Conservation (phyloP, 305 asterid species). For the Lippia alba region DNA sequence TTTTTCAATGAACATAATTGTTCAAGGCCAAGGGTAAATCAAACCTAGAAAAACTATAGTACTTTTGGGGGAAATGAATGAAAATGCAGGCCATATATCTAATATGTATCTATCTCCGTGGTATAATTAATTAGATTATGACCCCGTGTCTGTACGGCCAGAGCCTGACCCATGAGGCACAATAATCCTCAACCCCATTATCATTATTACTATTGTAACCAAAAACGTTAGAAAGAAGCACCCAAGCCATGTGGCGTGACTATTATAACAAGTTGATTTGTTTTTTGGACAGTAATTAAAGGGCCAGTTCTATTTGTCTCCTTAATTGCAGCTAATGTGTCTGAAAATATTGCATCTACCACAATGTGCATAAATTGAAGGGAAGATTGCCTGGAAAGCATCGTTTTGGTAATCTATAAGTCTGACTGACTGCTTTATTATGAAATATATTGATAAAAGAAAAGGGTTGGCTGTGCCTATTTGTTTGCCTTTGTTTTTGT, state of each 20-base stretch:
- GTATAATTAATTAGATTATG: constrained; percentile 4
- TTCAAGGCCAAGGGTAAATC: constrained; percentile 4
- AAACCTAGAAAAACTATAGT: neutral
- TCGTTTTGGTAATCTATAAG: constrained; percentile 16
- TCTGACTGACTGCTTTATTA: neutral
- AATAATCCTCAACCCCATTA: constrained; percentile 12
- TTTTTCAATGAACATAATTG: no score
- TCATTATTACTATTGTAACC: neutral
- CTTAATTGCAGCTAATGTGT: constrained; percentile 43
- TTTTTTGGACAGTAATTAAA: constrained; percentile 22
- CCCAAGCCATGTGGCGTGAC: constrained; percentile 37
- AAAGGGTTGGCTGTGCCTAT: neutral
- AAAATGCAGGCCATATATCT: neutral
- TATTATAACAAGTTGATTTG: constrained; percentile 27
- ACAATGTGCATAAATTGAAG: no score
- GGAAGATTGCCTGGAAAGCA: constrained; percentile 25
- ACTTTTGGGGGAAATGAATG: constrained; percentile 2
- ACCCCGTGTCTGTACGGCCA: constrained; percentile 28
- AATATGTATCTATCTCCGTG: neutral
- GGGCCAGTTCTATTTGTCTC: constrained; percentile 35
- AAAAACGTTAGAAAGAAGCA: constrained; percentile 20
- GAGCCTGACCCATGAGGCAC: constrained; percentile 25
- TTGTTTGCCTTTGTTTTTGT: constrained; percentile 24
- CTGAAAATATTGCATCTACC: neutral
- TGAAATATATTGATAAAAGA: neutral